A percentile compares a stretch with the other conserved stretches of the same genome.
phyloP scores from a whole-genome alignment of 768 basidiomycete genomes.

The Russula vinacea region DNA sequence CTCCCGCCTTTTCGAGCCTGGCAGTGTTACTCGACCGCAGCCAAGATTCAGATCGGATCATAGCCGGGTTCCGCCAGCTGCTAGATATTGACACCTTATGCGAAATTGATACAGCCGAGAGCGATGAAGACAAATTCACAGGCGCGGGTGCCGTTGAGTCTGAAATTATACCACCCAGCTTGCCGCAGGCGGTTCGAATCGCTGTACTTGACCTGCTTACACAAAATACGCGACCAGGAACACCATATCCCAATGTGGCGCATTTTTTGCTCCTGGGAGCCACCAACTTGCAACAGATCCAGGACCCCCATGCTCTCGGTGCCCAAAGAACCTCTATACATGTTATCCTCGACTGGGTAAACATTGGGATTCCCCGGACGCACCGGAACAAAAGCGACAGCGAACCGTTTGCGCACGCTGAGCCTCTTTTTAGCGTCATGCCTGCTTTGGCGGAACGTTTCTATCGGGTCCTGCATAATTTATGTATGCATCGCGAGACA shows the following conservation, averaged over 20 bases:
- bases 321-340: conserved; percentile 72
- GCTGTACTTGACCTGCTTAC: conserved; percentile 81
- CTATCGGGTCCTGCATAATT: conserved; percentile 77
- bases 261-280: conserved; percentile 81
- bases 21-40: conserved; percentile 78
- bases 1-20: conserved; percentile 66
- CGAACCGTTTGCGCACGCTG: conserved; percentile 34
- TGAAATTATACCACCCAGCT: conserved; percentile 44
- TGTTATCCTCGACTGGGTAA: conserved; percentile 74
- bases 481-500: conserved; percentile 84
- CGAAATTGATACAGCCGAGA: conserved; percentile 59
- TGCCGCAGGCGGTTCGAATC: conserved; percentile 68
- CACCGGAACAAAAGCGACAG: conserved; percentile 45
- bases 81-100: conserved; percentile 60
- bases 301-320: conserved; percentile 75
- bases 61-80: conserved; percentile 70
- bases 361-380: conserved; percentile 62
- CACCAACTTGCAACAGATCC: conserved; percentile 60
- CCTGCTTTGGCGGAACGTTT: conserved; percentile 83
- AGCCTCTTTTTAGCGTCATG: conserved; percentile 59
- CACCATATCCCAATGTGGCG: conserved; percentile 75
- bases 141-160: conserved; percentile 71
- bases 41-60: conserved; percentile 78
- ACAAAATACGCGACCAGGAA: conserved; percentile 60
- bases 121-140: conserved; percentile 56